These are phyloP conservation scores for Boletus subluridellus DNA, from an alignment of 1,284 basidiomycete species.

Conservation along the genomic window DNA sequence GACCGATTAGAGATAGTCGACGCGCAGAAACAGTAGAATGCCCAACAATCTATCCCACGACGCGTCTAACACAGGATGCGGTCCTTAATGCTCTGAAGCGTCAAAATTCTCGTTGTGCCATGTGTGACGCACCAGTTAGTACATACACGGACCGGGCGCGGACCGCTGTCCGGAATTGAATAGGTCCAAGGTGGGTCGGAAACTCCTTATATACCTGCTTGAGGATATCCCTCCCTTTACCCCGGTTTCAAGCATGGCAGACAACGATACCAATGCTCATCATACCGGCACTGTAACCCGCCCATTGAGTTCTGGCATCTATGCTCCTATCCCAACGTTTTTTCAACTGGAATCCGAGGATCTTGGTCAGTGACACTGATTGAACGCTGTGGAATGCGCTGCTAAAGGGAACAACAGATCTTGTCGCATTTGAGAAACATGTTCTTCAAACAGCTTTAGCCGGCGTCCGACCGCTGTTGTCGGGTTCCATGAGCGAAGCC, in stretches of 20 bases:
- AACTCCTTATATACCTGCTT: slow-evolving; percentile 15
- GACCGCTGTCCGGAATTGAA: slow-evolving; percentile 8
- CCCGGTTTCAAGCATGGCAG: slow-evolving; percentile 17
- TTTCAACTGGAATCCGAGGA: slow-evolving; percentile 75
- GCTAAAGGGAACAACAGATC: slow-evolving; percentile 47
- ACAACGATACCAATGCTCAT: slow-evolving; percentile 34
- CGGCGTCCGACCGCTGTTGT: slow-evolving; percentile 73
- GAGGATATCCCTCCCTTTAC: not conserved
- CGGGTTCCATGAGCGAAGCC: slow-evolving; percentile 84
- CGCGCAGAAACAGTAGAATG: slow-evolving; percentile 21
- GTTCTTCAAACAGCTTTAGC: slow-evolving; percentile 65
- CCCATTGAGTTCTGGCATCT: slow-evolving; percentile 73
- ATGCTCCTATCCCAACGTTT: slow-evolving; percentile 84
- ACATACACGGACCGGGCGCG: slow-evolving; percentile 1
- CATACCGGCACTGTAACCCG: slow-evolving; percentile 34
- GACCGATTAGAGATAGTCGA: slow-evolving; percentile 57
- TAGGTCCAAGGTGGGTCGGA: not conserved
- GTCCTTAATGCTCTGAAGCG: not conserved
- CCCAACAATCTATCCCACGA: not conserved
- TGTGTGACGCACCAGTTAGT: not conserved
- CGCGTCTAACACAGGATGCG: no score
- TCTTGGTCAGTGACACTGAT: slow-evolving; percentile 54
- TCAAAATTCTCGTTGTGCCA: not conserved
- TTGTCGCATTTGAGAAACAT: slow-evolving; percentile 71
- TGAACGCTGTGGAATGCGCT: not conserved